phyloP scores from a whole-genome alignment of 371 early-diverging fungal genomes.

The Umbelopsis sp. region DNA sequence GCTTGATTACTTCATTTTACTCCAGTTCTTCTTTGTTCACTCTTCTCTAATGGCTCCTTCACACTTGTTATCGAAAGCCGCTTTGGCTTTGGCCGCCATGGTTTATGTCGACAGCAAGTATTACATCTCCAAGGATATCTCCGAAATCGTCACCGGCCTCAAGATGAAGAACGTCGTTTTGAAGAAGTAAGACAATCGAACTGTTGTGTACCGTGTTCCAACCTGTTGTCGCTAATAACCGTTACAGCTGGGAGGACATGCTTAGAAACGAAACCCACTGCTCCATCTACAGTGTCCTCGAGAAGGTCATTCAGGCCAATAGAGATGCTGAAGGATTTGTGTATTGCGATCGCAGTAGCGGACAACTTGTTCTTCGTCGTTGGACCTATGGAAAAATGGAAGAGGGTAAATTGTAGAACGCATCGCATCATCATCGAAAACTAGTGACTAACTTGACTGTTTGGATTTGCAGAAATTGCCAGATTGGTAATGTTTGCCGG shows the following conservation, averaged over 20 bases:
- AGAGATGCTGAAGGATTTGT: neutral
- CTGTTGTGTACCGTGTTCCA: neutral
- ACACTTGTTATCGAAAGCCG: constrained; percentile 4
- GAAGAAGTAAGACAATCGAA: neutral
- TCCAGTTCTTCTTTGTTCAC: neutral
- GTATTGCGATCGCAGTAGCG: constrained; percentile 3
- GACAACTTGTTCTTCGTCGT: neutral
- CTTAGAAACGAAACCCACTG: neutral
- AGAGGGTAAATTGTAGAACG: neutral
- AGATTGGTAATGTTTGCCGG: neutral
- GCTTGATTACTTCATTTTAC: neutral
- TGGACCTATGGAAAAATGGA: constrained; percentile 15
- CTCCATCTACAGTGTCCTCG: neutral
- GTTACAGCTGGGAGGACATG: neutral
- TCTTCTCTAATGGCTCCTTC: neutral
- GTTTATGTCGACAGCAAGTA: constrained; percentile 5
- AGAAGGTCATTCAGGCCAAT: neutral
- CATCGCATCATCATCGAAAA: neutral
- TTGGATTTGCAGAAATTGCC: neutral
- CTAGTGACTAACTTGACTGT: neutral
- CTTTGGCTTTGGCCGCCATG: constrained; percentile 8
- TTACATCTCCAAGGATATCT: neutral
- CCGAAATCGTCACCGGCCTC: neutral
- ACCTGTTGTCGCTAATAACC: neutral
- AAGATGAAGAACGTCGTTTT: neutral